Conservation (phyloP, 345 rosid species). For the Zanthoxylum bungeanum region DNA sequence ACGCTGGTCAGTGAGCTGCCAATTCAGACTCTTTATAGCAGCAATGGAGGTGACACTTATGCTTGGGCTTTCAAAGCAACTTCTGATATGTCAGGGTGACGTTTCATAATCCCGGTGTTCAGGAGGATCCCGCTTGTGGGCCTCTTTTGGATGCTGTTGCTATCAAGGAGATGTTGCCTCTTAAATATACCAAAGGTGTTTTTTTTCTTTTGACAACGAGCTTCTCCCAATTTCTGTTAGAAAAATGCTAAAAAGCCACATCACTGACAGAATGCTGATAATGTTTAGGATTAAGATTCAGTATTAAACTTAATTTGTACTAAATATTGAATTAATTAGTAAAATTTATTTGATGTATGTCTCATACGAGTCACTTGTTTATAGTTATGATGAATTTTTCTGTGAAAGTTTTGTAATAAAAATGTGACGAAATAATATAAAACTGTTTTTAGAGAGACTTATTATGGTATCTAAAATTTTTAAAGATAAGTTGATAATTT, state of each 20-base stretch:
- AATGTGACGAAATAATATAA: too few relatives aligned
- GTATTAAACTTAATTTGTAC: too few relatives aligned
- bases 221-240: not conserved
- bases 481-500: not conserved
- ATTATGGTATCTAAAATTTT: too few relatives aligned
- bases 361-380: too few relatives aligned
- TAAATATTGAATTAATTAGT: too few relatives aligned
- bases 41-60: slow-evolving; percentile 79
- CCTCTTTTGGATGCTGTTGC: slow-evolving; percentile 82
- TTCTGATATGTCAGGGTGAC: slow-evolving; percentile 45
- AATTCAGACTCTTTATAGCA: slow-evolving; percentile 66
- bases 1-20: slow-evolving; percentile 57
- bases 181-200: slow-evolving; percentile 37
- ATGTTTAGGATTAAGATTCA: too few relatives aligned
- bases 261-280: too few relatives aligned
- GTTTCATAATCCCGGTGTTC: slow-evolving; percentile 80
- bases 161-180: slow-evolving; percentile 64
- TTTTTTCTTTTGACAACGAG: not conserved
- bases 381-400: too few relatives aligned
- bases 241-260: too few relatives aligned
- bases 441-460: too few relatives aligned
- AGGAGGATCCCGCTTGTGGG: slow-evolving; percentile 82
- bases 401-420: too few relatives aligned
- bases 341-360: too few relatives aligned
- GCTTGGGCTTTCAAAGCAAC: slow-evolving; percentile 66